phyloP scores from a whole-genome alignment of 2,329 filamentous ascomycete genomes.

The Cercospora berteroae region DNA sequence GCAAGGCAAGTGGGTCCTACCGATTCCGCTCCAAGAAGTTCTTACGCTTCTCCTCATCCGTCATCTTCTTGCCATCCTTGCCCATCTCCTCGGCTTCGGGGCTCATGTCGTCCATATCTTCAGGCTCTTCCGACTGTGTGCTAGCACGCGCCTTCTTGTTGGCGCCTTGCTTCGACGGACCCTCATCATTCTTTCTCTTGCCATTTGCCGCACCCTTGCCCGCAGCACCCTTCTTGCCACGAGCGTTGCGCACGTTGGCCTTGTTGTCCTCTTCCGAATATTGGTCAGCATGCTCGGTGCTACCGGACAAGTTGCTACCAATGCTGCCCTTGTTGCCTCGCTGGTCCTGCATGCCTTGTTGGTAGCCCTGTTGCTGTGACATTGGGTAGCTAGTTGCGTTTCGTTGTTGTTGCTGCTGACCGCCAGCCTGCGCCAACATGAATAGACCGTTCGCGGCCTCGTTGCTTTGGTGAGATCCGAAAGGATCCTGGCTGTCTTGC shows the following conservation, averaged over 20 bases:
- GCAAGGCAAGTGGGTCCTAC: slow-evolving; percentile 53
- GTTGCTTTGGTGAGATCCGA: slow-evolving; percentile 83
- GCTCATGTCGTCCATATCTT: slow-evolving; percentile 53
- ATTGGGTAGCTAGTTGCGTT: slow-evolving; percentile 49
- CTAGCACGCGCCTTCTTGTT: slow-evolving; percentile 72
- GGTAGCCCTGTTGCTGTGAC: slow-evolving; percentile 45
- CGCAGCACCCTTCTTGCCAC: slow-evolving; percentile 64
- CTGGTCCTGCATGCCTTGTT: slow-evolving; percentile 43
- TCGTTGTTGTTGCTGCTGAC: slow-evolving; percentile 45
- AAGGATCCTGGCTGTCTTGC: slow-evolving; percentile 58
- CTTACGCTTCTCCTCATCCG: slow-evolving; percentile 96
- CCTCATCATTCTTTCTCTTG: slow-evolving; percentile 76
- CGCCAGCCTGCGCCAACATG: slow-evolving; percentile 74
- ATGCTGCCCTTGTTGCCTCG: slow-evolving; percentile 46
- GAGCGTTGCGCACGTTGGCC: slow-evolving; percentile 59
- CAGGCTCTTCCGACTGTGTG: slow-evolving; percentile 49
- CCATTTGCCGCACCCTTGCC: slow-evolving; percentile 58
- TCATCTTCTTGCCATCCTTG: slow-evolving; percentile 78
- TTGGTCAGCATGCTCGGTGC: slow-evolving; percentile 53
- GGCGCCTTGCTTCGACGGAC: slow-evolving; percentile 60
- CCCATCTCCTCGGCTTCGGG: slow-evolving; percentile 46
- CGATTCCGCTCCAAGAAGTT: slow-evolving; percentile 96
- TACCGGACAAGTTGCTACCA: slow-evolving; percentile 60
- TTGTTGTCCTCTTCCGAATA: slow-evolving; percentile 71
- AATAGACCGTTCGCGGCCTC: slow-evolving; percentile 94